Conservation (phyloP, 2,329 filamentous ascomycete genomes). For the Aspergillus chevalieri region DNA sequence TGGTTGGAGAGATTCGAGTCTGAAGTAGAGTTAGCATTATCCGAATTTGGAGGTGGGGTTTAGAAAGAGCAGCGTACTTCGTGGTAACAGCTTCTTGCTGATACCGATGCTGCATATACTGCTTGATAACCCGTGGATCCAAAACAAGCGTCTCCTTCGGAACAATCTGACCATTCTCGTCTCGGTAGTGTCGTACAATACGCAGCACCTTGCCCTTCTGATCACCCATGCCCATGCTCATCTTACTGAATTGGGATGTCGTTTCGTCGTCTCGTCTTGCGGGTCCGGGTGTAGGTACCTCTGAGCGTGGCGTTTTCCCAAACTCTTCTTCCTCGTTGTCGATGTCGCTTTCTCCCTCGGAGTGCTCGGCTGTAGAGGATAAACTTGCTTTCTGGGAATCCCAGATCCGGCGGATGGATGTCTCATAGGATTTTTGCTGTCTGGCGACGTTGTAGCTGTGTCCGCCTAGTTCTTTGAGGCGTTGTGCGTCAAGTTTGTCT, state of each 20-base stretch:
- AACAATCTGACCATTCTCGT: conserved; percentile 59
- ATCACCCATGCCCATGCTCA: conserved; percentile 58
- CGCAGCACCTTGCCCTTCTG: conserved; percentile 63
- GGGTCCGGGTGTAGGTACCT: conserved; percentile 55
- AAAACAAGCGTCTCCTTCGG: conserved; percentile 58
- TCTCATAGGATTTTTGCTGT: conserved; percentile 86
- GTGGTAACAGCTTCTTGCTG: conserved; percentile 65
- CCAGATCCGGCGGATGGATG: conserved; percentile 89
- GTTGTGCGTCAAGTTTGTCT: conserved; percentile 76
- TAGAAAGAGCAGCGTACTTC: conserved; percentile 51
- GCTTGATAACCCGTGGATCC: conserved; percentile 79
- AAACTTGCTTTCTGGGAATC: conserved; percentile 75
- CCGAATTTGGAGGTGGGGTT: background rate
- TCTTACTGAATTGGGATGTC: conserved; percentile 67
- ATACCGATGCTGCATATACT: conserved; percentile 75
- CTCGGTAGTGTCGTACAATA: conserved; percentile 64
- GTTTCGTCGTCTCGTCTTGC: conserved; percentile 65
- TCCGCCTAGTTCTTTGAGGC: conserved; percentile 63
- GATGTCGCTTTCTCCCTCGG: conserved; percentile 65
- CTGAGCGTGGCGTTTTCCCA: conserved; percentile 59
- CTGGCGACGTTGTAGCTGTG: conserved; percentile 97
- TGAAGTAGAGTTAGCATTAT: conserved; percentile 22
- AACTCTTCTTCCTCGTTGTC: conserved; percentile 45
- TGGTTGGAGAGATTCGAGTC: conserved; percentile 54
- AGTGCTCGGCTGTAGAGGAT: conserved; percentile 65